Base-by-base conservation (phyloP, 768 basidiomycete genomes). In the Podaxis sp. region DNA sequence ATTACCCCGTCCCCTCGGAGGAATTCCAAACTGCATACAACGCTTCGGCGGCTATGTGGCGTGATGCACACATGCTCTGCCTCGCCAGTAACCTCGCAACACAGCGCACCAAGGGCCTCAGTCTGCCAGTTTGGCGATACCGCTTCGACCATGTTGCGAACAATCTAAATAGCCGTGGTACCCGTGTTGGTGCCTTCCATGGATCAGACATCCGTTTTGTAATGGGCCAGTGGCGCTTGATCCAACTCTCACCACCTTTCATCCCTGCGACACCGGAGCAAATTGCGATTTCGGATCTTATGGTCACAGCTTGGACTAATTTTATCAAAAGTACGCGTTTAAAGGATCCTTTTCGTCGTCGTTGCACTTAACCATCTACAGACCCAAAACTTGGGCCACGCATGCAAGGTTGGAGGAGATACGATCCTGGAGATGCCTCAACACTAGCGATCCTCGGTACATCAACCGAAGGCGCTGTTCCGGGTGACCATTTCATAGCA, bases 241-340 rank as follows among this genome's bases (percentile, higher is more conserved):
- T 75, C 52, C 71, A 72, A 2, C 57, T 73, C 13, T 69, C 69
- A 1, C 74, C 70, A 9, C 74, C 74, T 1, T 74, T 73, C 55
- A 66, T 73, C 9, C 65, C 69, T 19, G 74, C 74, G 0, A 73
- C 72, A 2, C 57, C 64, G 12, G 70, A 73, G 19, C 66, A 74
- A 60, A 68, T 75, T 25, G 63, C 59, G 13, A 67, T 75, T n/a
- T 75, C 73, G 11, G 72, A 74, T 63, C 51, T 72, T 33, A 73
- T 74, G 73, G 71, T 73, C 24, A 68, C 65, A n/a, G 74, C 73
- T 8, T 75, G 74, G 74, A 72, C 71, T n/a, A 75, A 75, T 58
- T 75, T 75, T 56, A 66, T 75, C 61, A 74, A 74, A 70, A 71
- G 74, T 74, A 19, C 2, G 64, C n/a, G 4, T 65, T 12, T 25